These are phyloP conservation scores for Phytophthora fragariaefolia DNA, from an alignment of 352 stramenopile genomes.

Conservation along the genomic window DNA sequence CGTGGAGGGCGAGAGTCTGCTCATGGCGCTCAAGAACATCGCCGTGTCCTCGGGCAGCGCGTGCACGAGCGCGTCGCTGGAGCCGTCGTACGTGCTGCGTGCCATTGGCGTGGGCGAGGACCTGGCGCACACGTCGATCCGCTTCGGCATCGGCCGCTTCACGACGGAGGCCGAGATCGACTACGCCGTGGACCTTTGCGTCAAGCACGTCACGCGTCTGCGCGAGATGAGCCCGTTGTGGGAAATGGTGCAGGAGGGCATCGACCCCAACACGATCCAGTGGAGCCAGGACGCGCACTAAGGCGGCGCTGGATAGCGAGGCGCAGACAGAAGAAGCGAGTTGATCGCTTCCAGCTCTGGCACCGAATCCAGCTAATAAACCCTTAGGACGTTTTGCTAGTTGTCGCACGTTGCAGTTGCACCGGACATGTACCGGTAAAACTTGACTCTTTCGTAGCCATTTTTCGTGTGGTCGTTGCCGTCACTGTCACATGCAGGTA, in stretches of 20 bases:
- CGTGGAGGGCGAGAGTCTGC: conserved; percentile 98
- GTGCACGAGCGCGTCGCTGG: conserved; percentile 97
- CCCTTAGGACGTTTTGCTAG: conserved; percentile 27
- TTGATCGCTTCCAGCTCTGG: neutral
- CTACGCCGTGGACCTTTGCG: conserved; percentile 94
- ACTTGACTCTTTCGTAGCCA: conserved; percentile 5
- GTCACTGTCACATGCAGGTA: conserved; percentile 7
- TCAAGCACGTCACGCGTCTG: conserved; percentile 96
- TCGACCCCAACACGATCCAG: conserved; percentile 99
- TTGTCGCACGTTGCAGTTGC: conserved; percentile 15
- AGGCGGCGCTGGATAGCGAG: conserved; percentile 9
- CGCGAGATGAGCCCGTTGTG: conserved; percentile 99
- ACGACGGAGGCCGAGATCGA: conserved; percentile 98
- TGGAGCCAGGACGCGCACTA: conserved; percentile 97
- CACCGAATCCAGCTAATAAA: conserved; percentile 4
- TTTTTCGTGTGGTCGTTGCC: neutral
- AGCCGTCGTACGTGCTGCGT: conserved; percentile 99
- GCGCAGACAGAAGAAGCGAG: neutral
- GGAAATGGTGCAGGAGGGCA: conserved; percentile 99
- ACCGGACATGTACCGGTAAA: neutral
- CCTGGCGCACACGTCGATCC: conserved; percentile 98
- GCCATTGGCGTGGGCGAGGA: conserved; percentile 99
- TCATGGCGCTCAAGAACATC: conserved; percentile 99
- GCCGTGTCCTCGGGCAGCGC: conserved; percentile 97
- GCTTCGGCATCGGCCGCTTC: conserved; percentile 98